A percentile compares a stretch with the other conserved stretches of the same genome.
Conservation (phyloP, 306 rosid genomes). For the Sesbania bispinosa region DNA sequence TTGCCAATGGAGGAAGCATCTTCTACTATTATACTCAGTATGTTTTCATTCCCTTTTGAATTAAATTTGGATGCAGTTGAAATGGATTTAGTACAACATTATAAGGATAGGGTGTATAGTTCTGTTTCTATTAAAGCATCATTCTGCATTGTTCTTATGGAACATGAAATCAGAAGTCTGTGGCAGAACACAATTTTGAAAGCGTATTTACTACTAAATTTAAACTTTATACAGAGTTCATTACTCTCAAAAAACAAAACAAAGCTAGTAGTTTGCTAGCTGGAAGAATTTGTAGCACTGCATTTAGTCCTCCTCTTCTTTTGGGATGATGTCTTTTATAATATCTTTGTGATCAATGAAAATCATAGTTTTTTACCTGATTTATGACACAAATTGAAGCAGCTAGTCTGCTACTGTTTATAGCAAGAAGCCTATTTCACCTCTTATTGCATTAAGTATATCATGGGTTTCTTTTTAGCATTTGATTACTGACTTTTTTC, state of each 20-base stretch:
- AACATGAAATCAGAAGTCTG: background rate
- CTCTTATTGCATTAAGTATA: background rate
- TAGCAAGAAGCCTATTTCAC: constrained; percentile 4
- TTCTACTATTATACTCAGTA: constrained; percentile 87
- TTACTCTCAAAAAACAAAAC: background rate
- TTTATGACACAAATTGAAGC: background rate
- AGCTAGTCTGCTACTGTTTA: background rate
- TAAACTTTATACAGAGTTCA: too few relatives aligned
- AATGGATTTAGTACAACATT: background rate
- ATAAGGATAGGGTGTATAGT: background rate
- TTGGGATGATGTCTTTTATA: too few relatives aligned
- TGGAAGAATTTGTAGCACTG: too few relatives aligned
- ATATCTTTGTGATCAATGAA: too few relatives aligned
- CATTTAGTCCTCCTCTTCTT: too few relatives aligned
- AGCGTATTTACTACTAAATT: background rate
- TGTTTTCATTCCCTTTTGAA: constrained; percentile 27
- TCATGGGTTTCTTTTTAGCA: background rate
- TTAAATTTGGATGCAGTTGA: background rate
- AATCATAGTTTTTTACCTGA: background rate
- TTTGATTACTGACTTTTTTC: constrained; percentile 16
- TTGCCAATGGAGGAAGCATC: constrained; percentile 65
- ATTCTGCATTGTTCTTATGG: background rate
- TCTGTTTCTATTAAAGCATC: background rate
- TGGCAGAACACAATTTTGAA: background rate
- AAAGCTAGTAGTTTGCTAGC: background rate